phyloP scores from a whole-genome alignment of 495 filamentous ascomycete genomes.

The Xylaria sp. region DNA sequence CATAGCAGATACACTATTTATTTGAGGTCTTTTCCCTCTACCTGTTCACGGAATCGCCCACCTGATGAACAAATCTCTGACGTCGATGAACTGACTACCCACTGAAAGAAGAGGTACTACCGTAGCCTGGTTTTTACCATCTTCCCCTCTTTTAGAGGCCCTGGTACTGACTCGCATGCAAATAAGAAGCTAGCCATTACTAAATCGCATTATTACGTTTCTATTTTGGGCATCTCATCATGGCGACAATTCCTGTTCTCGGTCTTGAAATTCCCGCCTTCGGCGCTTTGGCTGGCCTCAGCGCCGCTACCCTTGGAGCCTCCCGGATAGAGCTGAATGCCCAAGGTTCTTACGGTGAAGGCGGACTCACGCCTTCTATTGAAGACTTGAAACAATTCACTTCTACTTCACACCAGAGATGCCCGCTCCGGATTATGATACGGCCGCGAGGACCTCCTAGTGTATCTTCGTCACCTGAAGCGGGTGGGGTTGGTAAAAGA shows the following conservation, averaged over 20 bases:
- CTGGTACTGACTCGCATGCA: neutral
- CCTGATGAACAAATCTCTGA: neutral
- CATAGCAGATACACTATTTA: neutral
- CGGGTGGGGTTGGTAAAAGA: neutral
- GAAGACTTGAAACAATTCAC: conserved; percentile 25
- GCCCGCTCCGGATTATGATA: conserved; percentile 54
- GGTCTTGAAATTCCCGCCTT: conserved; percentile 54
- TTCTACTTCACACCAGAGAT: conserved; percentile 7
- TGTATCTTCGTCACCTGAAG: neutral
- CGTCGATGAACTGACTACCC: neutral
- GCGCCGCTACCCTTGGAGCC: conserved; percentile 39
- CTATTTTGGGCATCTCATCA: neutral
- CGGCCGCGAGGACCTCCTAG: conserved; percentile 46
- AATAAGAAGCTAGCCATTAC: neutral
- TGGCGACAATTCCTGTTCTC: conserved; percentile 22
- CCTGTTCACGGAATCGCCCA: neutral
- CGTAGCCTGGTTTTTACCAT: neutral
- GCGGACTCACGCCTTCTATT: conserved; percentile 48
- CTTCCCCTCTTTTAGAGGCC: neutral
- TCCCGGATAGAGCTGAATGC: conserved; percentile 51
- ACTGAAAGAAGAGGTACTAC: neutral
- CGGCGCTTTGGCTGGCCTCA: conserved; percentile 35
- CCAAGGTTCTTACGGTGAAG: conserved; percentile 46
- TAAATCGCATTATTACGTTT: neutral
- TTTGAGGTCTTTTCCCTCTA: neutral